Evolutionary conservation across 106 monocot species (phyloP), one percentile per base, ranked within the genome.

Genomic region (Dioscorea alata): DNA sequence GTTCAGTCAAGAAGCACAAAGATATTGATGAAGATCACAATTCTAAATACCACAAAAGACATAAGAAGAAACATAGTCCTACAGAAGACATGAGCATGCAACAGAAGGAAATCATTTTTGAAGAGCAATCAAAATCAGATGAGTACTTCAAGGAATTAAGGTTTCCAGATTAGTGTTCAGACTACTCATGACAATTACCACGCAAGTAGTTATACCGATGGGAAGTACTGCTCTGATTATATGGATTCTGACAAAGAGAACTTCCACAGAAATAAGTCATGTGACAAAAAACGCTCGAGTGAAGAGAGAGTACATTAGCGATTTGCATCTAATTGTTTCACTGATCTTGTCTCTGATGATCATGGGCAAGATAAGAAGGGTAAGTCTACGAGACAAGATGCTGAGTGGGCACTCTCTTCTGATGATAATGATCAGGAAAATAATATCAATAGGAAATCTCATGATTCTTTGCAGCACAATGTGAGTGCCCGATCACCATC

Each of bases 121-220:
- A 57, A 48, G 60, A 70, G 65, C 66, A 67, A 23, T 65, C 25
- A 33, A 75, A 75, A 64, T 63, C 61, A 8, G 58, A 60, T 57
- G 42, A 22, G 25, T 61, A 54, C 12, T 12, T 23, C 31, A 65
- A 58, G 31, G 68, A 78, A 56, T 10, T 17, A 25, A 48, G 33
- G 33, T 64, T 23, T 42, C 63, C 59, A 62, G 58, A 66, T 65
- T 49, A 49, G 63, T 54, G 42, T 48, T 79, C 60, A 22, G 72
- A 65, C 42, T 19, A 42, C 32, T 24, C 57, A 69, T 73, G 64
- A 60, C 33, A 20, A 59, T 24, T 58, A 48, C 59, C 51, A 60
- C 9, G 23, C 19, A 50, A 76, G 56, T 8, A 20, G 68, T n/a
- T n/a, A n/a, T n/a, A n/a, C n/a, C n/a, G 48, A 62, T 66, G 75